Base-by-base conservation (phyloP, 1,284 basidiomycete species). In the Heterobasidion occidentale region DNA sequence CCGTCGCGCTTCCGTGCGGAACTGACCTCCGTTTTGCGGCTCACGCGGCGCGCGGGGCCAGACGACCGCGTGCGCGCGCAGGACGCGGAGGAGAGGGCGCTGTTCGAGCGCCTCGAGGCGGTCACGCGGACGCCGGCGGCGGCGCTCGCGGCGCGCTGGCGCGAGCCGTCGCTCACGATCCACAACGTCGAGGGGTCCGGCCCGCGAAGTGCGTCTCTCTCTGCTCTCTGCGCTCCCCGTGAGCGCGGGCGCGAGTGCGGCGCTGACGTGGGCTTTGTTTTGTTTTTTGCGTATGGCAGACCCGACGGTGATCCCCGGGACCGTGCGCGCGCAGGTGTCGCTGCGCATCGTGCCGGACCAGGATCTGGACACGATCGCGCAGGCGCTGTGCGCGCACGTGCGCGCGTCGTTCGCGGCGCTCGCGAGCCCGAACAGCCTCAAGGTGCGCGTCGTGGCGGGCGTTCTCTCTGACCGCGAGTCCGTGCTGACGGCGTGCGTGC, bases 281-380 rank as follows among this genome's bases (percentile, higher is more conserved):
- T 19, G 2, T 19, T 19, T 48, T 9, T n/a, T 36, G 34, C 3
- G 15, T n/a, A 27, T 34, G n/a, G 1, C 62, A 92, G 86, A 90
- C 65, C 77, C 90, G 11, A 95, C 94, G 1, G 85, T 97, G 56
- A 98, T 98, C 51, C 92, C 94, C 0, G 81, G 85, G 3, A 79
- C 77, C 11, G 92, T 95, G 17, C 82, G 79, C 38, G 85, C 92
- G 1, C 87, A 92, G 61, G 78, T 96, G 9, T 94, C 92, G 1
- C 72, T 98, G 58, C 89, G 95, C 20, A 88, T 98, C 60, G 96
- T 99, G 0, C 96, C 96, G 0, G 93, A 98, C 67, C 96, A 97
- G 71, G 81, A 89, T 57, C 73, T 97, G 3, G 80, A 88, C 8
- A 76, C 74, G 5, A 87, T 97, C 59, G 81, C 85, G 1, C 70